Evolutionary conservation across 495 filamentous ascomycete genomes (phyloP), one percentile per base, ranked within the genome.

Genomic region (Neurospora hispaniola): DNA sequence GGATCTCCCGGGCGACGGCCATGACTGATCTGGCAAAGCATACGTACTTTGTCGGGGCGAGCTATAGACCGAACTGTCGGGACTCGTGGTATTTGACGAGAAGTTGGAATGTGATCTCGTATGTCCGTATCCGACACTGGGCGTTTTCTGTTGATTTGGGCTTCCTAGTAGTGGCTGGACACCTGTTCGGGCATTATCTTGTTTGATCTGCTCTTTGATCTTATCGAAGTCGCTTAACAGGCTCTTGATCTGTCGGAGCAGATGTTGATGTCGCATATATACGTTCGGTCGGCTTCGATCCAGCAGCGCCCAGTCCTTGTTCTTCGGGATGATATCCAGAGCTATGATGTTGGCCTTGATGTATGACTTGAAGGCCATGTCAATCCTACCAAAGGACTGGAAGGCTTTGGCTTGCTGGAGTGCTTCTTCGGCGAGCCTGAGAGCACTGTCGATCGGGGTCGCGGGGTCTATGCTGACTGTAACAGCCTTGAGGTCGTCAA

Each of bases 281-380:
- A 75, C 73, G 9, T 62, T 20, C 73, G 69, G 74, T 44, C 75
- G 73, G 68, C 78, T 77, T 11, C 59, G 27, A 66, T 76, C 76
- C 31, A 81, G 66, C 48, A 74, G 72, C 41, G 72, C 72, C 78
- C 76, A 80, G 31, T 74, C 79, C 69, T 79, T 85, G 69, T 84
- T 85, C 74, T 83, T 85, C 74, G 83, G 84, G n/a, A 81, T 81
- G 40, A 90, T 83, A 46, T 94, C 87, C 31, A 92, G 85, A 42
- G 91, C 85, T 73, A 98, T 90, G 68, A 92, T 90, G 62, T 86
- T 92, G 35, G 94, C 91, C 48, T 90, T 88, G 70, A 98, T 85
- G 80, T 92, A 98, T 68, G 97, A 92, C 38, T 84, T 81, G 9
- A 88, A 77, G 9, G 86, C 87, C 27, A 86, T 44, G 71, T 87